These are phyloP conservation scores for Tuber umbilicatum DNA, from an alignment of 495 filamentous ascomycete species.

Conservation along the genomic window DNA sequence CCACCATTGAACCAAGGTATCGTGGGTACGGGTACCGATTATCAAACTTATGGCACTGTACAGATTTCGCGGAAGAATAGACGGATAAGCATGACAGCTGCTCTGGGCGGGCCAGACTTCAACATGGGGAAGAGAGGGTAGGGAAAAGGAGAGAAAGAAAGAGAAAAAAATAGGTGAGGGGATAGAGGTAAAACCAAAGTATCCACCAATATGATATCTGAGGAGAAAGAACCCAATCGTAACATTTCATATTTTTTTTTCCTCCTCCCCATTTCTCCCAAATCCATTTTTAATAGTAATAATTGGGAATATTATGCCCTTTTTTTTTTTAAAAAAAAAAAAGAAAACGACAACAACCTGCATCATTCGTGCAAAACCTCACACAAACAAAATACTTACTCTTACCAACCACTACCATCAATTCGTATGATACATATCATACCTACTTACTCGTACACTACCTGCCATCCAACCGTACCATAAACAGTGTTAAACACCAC, in stretches of 20 bases:
- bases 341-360: not conserved
- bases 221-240: not conserved
- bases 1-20: not conserved
- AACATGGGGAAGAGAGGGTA: not conserved
- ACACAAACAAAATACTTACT: not conserved
- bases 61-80: not conserved
- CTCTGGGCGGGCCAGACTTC: too few species aligned
- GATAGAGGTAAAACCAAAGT: not conserved
- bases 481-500: too few species aligned
- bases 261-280: too few species aligned
- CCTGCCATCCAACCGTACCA: too few species aligned
- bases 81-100: too few species aligned
- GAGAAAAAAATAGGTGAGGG: not conserved
- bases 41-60: not conserved
- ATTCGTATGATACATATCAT: not conserved
- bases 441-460: too few species aligned
- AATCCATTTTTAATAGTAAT: too few species aligned
- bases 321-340: not conserved
- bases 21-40: not conserved
- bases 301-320: too few species aligned
- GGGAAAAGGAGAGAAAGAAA: not conserved
- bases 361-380: not conserved
- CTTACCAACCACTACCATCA: not conserved
- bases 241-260: constrained; percentile 1
- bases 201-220: not conserved